Evolutionary conservation across 768 basidiomycete genomes (phyloP), one percentile per base, ranked within the genome.

Genomic region (Lenzites betulinus): DNA sequence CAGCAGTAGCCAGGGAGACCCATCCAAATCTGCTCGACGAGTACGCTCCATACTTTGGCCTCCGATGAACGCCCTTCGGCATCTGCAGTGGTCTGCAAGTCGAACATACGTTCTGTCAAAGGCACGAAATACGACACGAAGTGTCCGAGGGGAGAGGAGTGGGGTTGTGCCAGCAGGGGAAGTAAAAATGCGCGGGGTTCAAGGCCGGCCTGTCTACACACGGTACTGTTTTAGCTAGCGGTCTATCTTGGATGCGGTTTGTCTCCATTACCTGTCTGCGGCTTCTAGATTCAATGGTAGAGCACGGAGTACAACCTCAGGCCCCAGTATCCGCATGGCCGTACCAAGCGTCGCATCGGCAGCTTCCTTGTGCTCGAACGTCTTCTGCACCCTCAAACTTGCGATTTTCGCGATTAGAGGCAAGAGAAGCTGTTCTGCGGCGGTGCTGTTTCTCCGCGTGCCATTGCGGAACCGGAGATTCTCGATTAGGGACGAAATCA

Each of bases 21-120:
- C 25, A 85, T 80, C 97, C 97, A 99, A 20, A 96, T 85, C 73
- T 99, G 97, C 11, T 89, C 87, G 23, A 98, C 87, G 46, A 98
- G 82, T 12, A 96, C 94, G 64, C 86, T 90, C 93, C 94, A 99
- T 38, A 98, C 88, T 74, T 98, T 99, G 15, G 90, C 91, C 73
- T 98, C 95, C 0, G 90, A 87, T 51, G 81, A 82, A 38, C 87
- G 84, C 13, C 83, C 85, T 55, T 88, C 88, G 7, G 79, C 76
- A 64, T 92, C 91, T 0, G 93, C 90, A 16, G 82, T 87, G 60
- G 90, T 86, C 70, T 95, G 91, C 38, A 92, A 75, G 68, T 93
- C 84, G 69, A 98, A 99, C 82, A 98, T 88, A 18, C 87, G 81
- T 73, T 98, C 95, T 49, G 95, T 97, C 50, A 98, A 76, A 18